These are phyloP conservation scores for Kurtzmaniella natalensis DNA, from an alignment of 1,139 yeast genomes.

Conservation along the genomic window DNA sequence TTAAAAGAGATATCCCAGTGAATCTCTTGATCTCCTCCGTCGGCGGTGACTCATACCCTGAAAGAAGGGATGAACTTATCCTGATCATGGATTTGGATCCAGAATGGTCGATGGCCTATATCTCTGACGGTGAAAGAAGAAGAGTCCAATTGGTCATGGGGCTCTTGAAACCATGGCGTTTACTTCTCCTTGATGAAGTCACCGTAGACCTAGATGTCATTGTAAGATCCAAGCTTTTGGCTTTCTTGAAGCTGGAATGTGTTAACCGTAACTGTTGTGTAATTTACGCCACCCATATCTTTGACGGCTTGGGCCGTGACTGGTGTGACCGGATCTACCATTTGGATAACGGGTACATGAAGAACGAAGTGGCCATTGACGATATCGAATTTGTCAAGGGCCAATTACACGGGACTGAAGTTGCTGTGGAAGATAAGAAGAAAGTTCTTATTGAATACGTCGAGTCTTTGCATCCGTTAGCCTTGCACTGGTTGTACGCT, in stretches of 20 bases:
- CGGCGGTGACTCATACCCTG: constrained; percentile 73
- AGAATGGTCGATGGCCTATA: constrained; percentile 86
- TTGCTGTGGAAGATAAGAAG: constrained; percentile 14
- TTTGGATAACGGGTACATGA: constrained; percentile 58
- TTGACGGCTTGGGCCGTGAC: constrained; percentile 76
- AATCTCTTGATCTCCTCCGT: constrained; percentile 70
- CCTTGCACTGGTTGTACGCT: constrained; percentile 55
- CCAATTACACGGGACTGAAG: constrained; percentile 14
- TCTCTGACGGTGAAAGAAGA: constrained; percentile 92
- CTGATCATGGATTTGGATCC: constrained; percentile 79
- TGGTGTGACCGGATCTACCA: constrained; percentile 92
- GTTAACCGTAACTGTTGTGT: constrained; percentile 60
- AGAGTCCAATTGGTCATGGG: constrained; percentile 96
- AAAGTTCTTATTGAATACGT: constrained; percentile 37
- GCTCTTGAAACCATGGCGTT: constrained; percentile 81
- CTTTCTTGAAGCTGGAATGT: constrained; percentile 70
- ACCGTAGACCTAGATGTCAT: constrained; percentile 94
- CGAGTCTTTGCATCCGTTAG: constrained; percentile 65
- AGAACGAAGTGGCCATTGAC: constrained; percentile 20
- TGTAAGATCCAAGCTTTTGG: constrained; percentile 71
- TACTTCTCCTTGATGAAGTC: constrained; percentile 84
- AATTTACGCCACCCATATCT: constrained; percentile 92
- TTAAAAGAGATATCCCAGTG: constrained; percentile 87
- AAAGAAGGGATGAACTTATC: constrained; percentile 71
- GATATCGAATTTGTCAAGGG: constrained; percentile 15